Conservation (phyloP, 345 rosid species). For the Noccaea bulbosa region DNA sequence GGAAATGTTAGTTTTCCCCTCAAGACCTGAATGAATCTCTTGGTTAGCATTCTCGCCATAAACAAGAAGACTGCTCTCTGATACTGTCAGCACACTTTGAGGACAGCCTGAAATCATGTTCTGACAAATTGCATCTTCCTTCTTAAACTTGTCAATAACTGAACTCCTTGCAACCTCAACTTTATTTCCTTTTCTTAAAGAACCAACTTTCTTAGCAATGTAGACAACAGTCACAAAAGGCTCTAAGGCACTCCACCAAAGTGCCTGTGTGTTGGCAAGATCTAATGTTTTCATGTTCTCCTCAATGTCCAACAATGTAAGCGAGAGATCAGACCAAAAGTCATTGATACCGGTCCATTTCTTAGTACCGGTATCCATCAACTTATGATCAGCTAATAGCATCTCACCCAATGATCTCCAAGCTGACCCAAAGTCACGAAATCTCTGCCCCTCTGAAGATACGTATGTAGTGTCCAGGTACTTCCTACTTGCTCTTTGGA, state of each 20-base stretch:
- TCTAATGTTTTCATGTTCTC: conserved; percentile 55
- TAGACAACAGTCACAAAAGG: conserved; percentile 85
- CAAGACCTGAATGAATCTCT: conserved; percentile 38
- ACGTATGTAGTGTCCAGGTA: conserved; percentile 56
- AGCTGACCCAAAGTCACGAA: conserved; percentile 77
- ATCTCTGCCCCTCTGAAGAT: conserved; percentile 67
- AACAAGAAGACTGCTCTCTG: conserved; percentile 46
- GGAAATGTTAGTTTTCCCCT: conserved; percentile 33
- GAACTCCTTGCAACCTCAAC: conserved; percentile 63
- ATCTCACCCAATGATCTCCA: conserved; percentile 73
- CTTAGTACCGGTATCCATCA: conserved; percentile 51
- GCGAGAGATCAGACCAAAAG: conserved; percentile 70
- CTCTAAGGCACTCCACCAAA: conserved; percentile 74
- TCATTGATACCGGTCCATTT: conserved; percentile 72
- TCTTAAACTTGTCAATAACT: conserved; percentile 42
- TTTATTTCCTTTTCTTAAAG: conserved; percentile 71
- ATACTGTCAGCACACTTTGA: conserved; percentile 50
- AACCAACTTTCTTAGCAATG: conserved; percentile 73
- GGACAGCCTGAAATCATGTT: conserved; percentile 42
- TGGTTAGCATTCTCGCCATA: conserved; percentile 46
- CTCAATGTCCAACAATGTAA: conserved; percentile 55
- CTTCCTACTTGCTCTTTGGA: conserved; percentile 59
- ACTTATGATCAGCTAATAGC: conserved; percentile 52
- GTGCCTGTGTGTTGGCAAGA: conserved; percentile 54
- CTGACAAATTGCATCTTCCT: conserved; percentile 33